Evolutionary conservation across 2,329 filamentous ascomycete genomes (phyloP).

Genomic region (Sclerotinia minor): DNA sequence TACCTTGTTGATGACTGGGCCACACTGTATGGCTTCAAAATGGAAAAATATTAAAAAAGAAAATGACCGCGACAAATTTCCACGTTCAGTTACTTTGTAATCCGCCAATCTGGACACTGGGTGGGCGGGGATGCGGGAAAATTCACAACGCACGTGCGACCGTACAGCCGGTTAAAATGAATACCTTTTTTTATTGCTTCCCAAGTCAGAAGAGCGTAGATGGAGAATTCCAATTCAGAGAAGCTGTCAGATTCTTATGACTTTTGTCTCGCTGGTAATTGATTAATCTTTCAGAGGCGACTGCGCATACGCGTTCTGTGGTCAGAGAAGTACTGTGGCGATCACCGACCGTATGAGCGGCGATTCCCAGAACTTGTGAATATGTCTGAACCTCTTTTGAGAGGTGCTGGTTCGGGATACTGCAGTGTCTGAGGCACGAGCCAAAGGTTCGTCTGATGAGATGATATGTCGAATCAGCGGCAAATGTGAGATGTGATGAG

Average conservation of each 20-base stretch:
- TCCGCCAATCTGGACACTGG: slow-evolving; percentile 39
- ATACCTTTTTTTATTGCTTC: slow-evolving; percentile 19
- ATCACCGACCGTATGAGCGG: neutral
- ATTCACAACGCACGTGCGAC: slow-evolving; percentile 38
- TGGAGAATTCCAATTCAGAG: neutral
- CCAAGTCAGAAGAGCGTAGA: slow-evolving; percentile 10
- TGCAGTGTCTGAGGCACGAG: slow-evolving; percentile 40
- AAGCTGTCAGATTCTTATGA: slow-evolving; percentile 3
- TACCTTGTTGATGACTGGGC: slow-evolving; percentile 28
- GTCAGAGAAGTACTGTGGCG: neutral
- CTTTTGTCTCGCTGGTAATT: no score
- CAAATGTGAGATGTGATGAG: slow-evolving; percentile 13
- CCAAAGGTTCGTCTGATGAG: slow-evolving; percentile 40
- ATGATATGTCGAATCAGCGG: slow-evolving; percentile 29
- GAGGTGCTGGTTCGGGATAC: slow-evolving; percentile 29
- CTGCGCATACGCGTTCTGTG: slow-evolving; percentile 2
- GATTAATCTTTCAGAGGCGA: neutral
- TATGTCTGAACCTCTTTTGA: slow-evolving; percentile 3
- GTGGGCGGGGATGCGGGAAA: slow-evolving; percentile 30
- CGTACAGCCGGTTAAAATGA: slow-evolving; percentile 34
- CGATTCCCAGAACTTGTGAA: slow-evolving; percentile 9
- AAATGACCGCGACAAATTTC: slow-evolving; percentile 26
- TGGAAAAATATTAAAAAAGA: slow-evolving; percentile 4
- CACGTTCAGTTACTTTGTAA: slow-evolving; percentile 29
- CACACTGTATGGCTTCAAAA: slow-evolving; percentile 18